Evolutionary conservation across 2,329 filamentous ascomycete genomes (phyloP), one percentile per base, ranked within the genome.

Genomic region (Dactylonectria estremocensis): DNA sequence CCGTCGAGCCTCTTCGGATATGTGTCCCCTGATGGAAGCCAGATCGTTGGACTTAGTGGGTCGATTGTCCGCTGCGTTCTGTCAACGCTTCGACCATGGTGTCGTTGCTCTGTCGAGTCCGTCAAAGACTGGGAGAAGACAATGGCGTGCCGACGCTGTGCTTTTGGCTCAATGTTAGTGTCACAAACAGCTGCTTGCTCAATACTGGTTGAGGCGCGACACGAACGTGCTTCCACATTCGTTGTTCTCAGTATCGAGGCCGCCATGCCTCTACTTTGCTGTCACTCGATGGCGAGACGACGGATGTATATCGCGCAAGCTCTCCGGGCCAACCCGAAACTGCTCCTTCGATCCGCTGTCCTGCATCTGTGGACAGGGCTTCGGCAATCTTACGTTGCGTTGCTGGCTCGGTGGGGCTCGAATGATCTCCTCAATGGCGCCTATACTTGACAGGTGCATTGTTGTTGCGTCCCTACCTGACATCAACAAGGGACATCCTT

Each of bases 361-460:
- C 82, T 67, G 85, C 86, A 88, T 75, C 77, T 89, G 11, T 90
- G 86, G 82, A 83, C 90, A 10, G 88, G 89, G 2, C 90, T 35
- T 84, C 88, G 18, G 87, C 88, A 75, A 86, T 85, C 68, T 81
- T 87, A 18, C 87, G 89, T 33, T 55, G 87, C 93, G 20, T 93
- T 94, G 75, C 86, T 95, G 55, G 90, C 91, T 93, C 79, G 92
- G 91, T 94, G 92, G 91, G 92, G 92, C 6, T 86, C 91, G 0
- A 91, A 88, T 7, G 75, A 90, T 71, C 92, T 94, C 68, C 86
- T 90, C 56, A 84, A 85, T 31, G 91, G 91, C 5, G 81, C 88
- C 61, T 92, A 91, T 72, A 83, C 82, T 8, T 28, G 24, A 28
- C 24, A 28, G 4, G 24, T 28, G 4, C 24, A 28, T 28, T 28